Evolutionary conservation across 768 basidiomycete species (phyloP).

Genomic region (Kwoniella bestiolae): DNA sequence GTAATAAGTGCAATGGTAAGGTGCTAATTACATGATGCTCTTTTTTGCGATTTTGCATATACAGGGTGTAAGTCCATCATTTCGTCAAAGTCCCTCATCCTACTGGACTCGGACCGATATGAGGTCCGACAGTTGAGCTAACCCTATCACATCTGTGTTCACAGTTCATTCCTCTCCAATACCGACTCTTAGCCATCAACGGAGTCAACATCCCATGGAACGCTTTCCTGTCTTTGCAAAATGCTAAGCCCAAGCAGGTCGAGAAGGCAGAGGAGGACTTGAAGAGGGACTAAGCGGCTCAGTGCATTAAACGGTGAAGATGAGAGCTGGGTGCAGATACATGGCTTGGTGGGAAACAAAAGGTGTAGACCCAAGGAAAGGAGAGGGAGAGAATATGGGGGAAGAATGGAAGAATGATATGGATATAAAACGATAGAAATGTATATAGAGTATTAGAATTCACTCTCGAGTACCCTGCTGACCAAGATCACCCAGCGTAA

Average conservation of each 20-base stretch:
- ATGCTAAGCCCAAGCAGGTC: conserved; percentile 36
- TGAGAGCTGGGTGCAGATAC: too few species aligned
- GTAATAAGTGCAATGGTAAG: background rate
- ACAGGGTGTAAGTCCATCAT: conserved; percentile 17
- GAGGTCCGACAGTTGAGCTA: too few species aligned
- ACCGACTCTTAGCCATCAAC: conserved; percentile 49
- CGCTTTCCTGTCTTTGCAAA: conserved; percentile 51
- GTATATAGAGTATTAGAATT: too few species aligned
- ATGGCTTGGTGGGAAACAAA: too few species aligned
- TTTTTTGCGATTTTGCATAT: background rate
- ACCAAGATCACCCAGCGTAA: too few species aligned
- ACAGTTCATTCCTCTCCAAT: conserved; percentile 53
- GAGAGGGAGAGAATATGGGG: background rate
- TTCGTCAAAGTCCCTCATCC: too few species aligned
- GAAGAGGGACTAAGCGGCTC: conserved; percentile 15
- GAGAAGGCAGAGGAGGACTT: conserved; percentile 24
- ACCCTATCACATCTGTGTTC: background rate
- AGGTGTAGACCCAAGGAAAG: too few species aligned
- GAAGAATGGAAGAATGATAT: background rate
- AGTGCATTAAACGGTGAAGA: background rate
- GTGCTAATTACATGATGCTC: too few species aligned
- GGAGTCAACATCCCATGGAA: conserved; percentile 56
- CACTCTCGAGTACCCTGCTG: too few species aligned
- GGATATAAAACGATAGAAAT: background rate
- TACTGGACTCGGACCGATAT: too few species aligned